Percentiles rank a stretch among this genome's conserved stretches.
Evolutionary conservation across 495 filamentous ascomycete species (phyloP).

Genomic region (Trichoderma orchidacearum): DNA sequence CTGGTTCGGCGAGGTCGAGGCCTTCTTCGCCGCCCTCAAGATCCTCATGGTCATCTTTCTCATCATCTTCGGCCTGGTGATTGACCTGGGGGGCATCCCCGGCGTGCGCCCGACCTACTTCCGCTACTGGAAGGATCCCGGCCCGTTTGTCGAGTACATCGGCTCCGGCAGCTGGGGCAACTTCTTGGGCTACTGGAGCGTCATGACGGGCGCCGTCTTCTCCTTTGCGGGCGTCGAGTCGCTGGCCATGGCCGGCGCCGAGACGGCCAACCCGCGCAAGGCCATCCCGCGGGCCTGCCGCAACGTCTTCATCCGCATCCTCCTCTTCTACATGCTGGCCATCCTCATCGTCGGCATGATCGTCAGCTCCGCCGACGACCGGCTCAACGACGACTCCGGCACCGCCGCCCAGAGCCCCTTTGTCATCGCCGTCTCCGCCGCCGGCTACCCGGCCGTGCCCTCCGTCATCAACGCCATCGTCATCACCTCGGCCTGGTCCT

Average conservation of each 20-base stretch:
- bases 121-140: conserved; percentile 37
- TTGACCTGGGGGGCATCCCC: conserved; percentile 41
- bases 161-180: conserved; percentile 37
- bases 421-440: conserved; percentile 50
- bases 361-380: conserved; percentile 20
- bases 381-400: conserved; percentile 27
- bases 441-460: conserved; percentile 50
- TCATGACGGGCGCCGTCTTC: conserved; percentile 56
- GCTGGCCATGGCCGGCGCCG: conserved; percentile 63
- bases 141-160: conserved; percentile 49
- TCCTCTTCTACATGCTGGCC: conserved; percentile 65
- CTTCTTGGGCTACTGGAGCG: conserved; percentile 53
- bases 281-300: conserved; percentile 67
- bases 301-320: conserved; percentile 75
- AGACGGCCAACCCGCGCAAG: conserved; percentile 62
- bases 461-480: conserved; percentile 63
- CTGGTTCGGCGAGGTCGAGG: conserved; percentile 32
- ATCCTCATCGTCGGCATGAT: conserved; percentile 49
- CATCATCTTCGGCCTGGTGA: conserved; percentile 53
- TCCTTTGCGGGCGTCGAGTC: conserved; percentile 60
- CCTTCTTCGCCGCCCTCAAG: conserved; percentile 37
- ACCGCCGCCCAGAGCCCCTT: conserved; percentile 44
- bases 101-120: conserved; percentile 52
- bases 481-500: conserved; percentile 41
- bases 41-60: conserved; percentile 51